Percentiles rank a stretch among this genome's conserved stretches.
phyloP scores from a whole-genome alignment of 345 rosid genomes.

The Bruguiera gymnorhiza region DNA sequence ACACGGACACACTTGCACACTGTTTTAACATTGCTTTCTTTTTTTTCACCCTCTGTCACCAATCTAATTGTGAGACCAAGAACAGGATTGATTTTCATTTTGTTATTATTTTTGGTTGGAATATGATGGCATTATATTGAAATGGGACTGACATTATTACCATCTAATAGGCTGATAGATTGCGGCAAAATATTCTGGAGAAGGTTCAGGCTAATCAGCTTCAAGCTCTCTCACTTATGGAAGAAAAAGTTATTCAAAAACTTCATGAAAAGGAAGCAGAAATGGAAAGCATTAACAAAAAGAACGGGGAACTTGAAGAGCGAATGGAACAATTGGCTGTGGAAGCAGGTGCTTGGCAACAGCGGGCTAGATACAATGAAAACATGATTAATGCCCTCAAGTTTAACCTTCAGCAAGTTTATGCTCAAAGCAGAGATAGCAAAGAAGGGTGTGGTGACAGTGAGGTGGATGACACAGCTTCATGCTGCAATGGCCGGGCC shows the following conservation, averaged over 20 bases:
- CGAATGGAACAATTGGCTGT: constrained; percentile 56
- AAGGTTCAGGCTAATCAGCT: constrained; percentile 60
- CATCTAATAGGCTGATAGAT: constrained; percentile 49
- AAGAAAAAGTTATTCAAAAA: constrained; percentile 53
- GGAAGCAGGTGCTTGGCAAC: constrained; percentile 82
- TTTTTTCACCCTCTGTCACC: neutral
- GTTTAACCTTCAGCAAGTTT: constrained; percentile 64
- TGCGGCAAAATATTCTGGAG: constrained; percentile 51
- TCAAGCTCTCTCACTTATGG: constrained; percentile 53
- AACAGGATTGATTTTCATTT: neutral
- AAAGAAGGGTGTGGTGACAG: constrained; percentile 93
- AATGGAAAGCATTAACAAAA: constrained; percentile 58
- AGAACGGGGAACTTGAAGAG: constrained; percentile 75
- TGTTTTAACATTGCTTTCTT: neutral
- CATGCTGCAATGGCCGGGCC: constrained; percentile 61
- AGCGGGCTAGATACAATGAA: constrained; percentile 66
- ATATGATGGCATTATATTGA: neutral
- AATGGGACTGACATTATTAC: constrained; percentile 5
- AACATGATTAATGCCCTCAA: constrained; percentile 63
- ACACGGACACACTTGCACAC: neutral
- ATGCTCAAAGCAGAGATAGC: constrained; percentile 60
- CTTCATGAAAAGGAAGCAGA: constrained; percentile 75
- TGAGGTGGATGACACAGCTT: constrained; percentile 83
- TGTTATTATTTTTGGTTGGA: neutral
- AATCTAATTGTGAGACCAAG: neutral